Evolutionary conservation across 2,329 filamentous ascomycete species (phyloP).

Genomic region (Scedosporium dehoogii): DNA sequence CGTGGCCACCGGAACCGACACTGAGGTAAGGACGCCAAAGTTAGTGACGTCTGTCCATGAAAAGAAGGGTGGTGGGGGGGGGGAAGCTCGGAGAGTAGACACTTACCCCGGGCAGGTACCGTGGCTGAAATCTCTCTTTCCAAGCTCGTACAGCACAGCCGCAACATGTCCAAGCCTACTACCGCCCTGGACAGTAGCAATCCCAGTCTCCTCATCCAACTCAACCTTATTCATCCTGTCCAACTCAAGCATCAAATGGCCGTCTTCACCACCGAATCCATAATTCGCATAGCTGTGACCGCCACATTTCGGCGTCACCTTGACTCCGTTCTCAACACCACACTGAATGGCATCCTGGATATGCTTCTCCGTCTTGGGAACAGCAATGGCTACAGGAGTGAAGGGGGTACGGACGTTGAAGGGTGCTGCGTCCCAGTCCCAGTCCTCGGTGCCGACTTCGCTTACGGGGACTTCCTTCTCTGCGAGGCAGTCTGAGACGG

Average conservation of each 20-base stretch:
- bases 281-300: conserved; percentile 45
- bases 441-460: conserved; percentile 11
- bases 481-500: conserved; percentile 1
- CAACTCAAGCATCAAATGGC: conserved; percentile 29
- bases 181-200: conserved; percentile 29
- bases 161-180: conserved; percentile 33
- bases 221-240: conserved; percentile 26
- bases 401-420: conserved; percentile 24
- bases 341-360: conserved; percentile 36
- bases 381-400: conserved; percentile 19
- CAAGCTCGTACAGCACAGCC: conserved; percentile 21
- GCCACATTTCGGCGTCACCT: conserved; percentile 40
- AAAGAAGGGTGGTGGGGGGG: too few relatives aligned
- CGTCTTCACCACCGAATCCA: conserved; percentile 30
- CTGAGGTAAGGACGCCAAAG: conserved; percentile 8
- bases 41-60: not conserved
- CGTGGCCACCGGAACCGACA: conserved; percentile 35
- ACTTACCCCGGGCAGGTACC: conserved; percentile 28
- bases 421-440: conserved; percentile 21
- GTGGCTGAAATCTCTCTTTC: conserved; percentile 28
- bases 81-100: not conserved
- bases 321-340: conserved; percentile 27
- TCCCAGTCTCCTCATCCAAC: conserved; percentile 17
- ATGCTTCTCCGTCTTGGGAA: conserved; percentile 24
- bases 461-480: conserved; percentile 1